Conservation (phyloP, 495 filamentous ascomycete species). For the Penicillium robsamsonii region DNA sequence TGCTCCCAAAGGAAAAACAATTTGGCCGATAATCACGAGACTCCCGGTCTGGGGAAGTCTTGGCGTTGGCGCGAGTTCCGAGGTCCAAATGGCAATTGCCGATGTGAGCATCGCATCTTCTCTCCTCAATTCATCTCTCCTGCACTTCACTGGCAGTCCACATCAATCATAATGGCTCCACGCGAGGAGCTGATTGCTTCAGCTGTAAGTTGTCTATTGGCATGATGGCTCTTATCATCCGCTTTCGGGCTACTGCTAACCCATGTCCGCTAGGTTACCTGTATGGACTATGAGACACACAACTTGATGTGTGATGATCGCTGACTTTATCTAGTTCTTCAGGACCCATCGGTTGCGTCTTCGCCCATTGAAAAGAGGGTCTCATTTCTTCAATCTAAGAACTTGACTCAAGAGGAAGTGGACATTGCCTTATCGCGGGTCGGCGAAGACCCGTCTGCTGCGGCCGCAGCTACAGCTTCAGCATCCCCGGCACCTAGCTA, state of each 20-base stretch:
- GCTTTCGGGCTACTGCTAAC: conserved; percentile 17
- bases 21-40: conserved; percentile 36
- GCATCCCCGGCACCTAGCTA: conserved; percentile 44
- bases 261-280: conserved; percentile 36
- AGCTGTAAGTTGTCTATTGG: conserved; percentile 55
- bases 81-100: conserved; percentile 38
- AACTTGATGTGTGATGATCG: conserved; percentile 10
- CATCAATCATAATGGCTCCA: conserved; percentile 55
- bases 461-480: conserved; percentile 28
- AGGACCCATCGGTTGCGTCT: conserved; percentile 85
- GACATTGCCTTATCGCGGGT: conserved; percentile 76
- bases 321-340: conserved; percentile 65
- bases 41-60: conserved; percentile 39
- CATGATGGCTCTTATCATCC: not conserved
- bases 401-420: conserved; percentile 93
- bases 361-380: conserved; percentile 90
- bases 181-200: conserved; percentile 84
- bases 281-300: conserved; percentile 26
- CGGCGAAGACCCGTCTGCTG: conserved; percentile 53
- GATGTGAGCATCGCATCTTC: conserved; percentile 23
- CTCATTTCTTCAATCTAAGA: conserved; percentile 93
- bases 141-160: conserved; percentile 15
- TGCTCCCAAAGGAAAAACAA: conserved; percentile 14
- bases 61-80: conserved; percentile 36
- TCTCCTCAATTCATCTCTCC: conserved; percentile 17